phyloP scores from a whole-genome alignment of 441 rosid genomes.

The Iberis amara region DNA sequence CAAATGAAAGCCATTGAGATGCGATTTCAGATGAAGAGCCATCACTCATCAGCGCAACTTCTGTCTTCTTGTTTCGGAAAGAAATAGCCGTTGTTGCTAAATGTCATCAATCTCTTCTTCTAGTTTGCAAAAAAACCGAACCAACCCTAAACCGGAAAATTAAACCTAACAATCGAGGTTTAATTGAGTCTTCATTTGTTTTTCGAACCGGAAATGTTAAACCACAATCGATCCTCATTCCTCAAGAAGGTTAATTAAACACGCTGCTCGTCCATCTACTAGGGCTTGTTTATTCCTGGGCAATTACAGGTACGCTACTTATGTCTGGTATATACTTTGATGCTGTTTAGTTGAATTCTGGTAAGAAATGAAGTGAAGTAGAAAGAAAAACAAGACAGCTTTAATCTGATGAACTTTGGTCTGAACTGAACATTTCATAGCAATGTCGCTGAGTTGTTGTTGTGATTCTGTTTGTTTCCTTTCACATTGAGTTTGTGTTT shows the following conservation, averaged over 20 bases:
- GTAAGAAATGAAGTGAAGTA: no score
- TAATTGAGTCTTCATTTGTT: no score
- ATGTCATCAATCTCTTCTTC: no score
- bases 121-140: no score
- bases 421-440: no score
- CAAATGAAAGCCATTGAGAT: constrained; percentile 16
- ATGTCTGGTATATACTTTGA: no score
- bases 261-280: constrained; percentile 24
- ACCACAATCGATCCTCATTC: constrained; percentile 1
- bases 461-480: neutral
- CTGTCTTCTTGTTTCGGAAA: constrained; percentile 11
- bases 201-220: constrained; percentile 21
- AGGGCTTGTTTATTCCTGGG: neutral
- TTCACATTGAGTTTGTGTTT: neutral
- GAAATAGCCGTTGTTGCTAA: no score
- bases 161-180: no score
- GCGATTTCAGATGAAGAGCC: constrained; percentile 19
- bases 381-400: no score
- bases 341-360: constrained; percentile 9
- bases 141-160: no score
- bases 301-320: constrained; percentile 23
- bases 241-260: neutral
- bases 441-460: no score
- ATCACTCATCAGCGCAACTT: constrained; percentile 17
- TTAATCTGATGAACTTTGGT: no score